phyloP scores from a whole-genome alignment of 202 grass and related monocot genomes.

The Brachypodium distachyon region DNA sequence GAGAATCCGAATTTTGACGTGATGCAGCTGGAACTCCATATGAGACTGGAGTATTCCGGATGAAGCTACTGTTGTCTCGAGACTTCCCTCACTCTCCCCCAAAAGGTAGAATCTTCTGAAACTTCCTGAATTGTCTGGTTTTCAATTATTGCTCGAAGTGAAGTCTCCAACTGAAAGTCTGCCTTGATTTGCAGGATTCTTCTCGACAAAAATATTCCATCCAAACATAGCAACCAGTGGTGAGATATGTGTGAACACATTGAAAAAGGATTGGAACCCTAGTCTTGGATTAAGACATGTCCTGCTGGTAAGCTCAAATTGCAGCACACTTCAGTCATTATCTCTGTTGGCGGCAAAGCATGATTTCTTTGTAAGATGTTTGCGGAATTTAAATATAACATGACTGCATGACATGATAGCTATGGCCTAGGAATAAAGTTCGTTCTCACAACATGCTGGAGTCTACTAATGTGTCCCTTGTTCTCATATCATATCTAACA shows the following conservation, averaged over 20 bases:
- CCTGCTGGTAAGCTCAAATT: conserved; percentile 53
- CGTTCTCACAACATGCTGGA: not conserved
- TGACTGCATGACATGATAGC: not conserved
- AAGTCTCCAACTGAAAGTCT: not conserved
- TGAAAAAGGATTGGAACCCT: conserved; percentile 94
- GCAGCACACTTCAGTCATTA: not conserved
- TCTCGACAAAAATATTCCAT: conserved; percentile 95
- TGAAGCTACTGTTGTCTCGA: conserved; percentile 73
- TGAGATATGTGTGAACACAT: conserved; percentile 92
- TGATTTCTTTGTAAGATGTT: not conserved
- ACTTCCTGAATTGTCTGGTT: not conserved
- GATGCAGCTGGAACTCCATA: conserved; percentile 87
- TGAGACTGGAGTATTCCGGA: conserved; percentile 81
- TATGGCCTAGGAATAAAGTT: not conserved
- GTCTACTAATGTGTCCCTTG: not conserved
- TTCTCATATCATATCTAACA: conserved; percentile 24
- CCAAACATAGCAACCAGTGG: conserved; percentile 87
- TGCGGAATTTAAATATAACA: not conserved
- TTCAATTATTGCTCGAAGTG: not conserved
- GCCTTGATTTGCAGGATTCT: conserved; percentile 48
- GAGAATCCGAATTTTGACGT: not conserved
- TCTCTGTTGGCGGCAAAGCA: not conserved
- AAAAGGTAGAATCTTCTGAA: conserved; percentile 43
- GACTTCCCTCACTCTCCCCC: conserved; percentile 85
- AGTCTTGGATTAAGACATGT: conserved; percentile 82